Base-by-base conservation (phyloP, 257 asterid genomes). In the Solanum lignicaule region DNA sequence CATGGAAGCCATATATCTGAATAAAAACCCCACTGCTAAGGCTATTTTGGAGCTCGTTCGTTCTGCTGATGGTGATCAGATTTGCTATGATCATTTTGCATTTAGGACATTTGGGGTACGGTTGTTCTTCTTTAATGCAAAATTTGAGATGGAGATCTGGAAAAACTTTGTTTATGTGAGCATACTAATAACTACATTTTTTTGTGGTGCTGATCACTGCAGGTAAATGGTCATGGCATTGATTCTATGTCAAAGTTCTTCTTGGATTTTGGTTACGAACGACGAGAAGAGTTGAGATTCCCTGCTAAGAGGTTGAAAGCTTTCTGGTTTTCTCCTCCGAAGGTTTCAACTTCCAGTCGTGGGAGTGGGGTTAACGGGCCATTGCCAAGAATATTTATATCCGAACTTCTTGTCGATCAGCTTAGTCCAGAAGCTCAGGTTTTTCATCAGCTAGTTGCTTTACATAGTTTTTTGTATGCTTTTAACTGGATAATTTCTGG, bases 301-400 rank as follows among this genome's bases (percentile, higher is more conserved):
- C 99, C 96, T 21, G 98, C 98, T 33, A 97, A 97, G 92, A 97
- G 96, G 92, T 86, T 97, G 93, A 97, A 93, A 89, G 99, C 99
- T 4, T 95, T 88, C 87, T 97, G 98, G 98, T 97, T 95, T 91
- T 94, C 99, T 41, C 99, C 99, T 23, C 98, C 98, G 0, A 39
- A 58, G 31, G 58, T 86, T 72, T 87, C 84, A 72, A 43, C 58
- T 86, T 87, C 91, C 10, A 87, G 85, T 87, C 88, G 29, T 39
- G 96, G 96, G 62, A 87, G 83, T 29, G 93, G 98, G 62, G 93
- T 93, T 88, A 62, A 92, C 68, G 99, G 99, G 31, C 99, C 99
- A 33, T 92, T 95, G 68, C 99, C 99, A 20, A 94, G 99, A 93
- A 94, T 97, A 88, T 97, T 95, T 88, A 95, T 97, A 90, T 95